Evolutionary conservation across 139 green algal species (phyloP).

Genomic region (Eudorina sp.): DNA sequence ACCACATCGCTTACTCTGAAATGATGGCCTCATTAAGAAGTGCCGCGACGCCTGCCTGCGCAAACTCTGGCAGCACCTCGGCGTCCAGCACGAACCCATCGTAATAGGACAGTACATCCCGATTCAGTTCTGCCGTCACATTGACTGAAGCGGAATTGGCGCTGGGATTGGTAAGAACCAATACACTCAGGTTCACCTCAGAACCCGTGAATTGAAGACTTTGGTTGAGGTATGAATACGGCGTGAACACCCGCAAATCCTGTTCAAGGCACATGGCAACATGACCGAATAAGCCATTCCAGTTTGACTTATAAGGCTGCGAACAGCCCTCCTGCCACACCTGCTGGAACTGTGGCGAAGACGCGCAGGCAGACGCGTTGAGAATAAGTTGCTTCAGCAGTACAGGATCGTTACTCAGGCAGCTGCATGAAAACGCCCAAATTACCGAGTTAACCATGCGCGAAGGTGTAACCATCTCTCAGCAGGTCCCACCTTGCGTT

Average conservation of each 20-base stretch:
- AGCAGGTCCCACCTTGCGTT: neutral
- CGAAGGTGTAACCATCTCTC: neutral
- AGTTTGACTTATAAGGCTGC: no score
- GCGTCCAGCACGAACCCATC: conserved; percentile 8
- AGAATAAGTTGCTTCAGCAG: neutral
- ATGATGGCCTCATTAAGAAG: neutral
- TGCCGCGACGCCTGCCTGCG: neutral
- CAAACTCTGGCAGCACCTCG: conserved; percentile 19
- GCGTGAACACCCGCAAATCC: neutral
- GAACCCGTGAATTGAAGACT: neutral
- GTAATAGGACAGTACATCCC: neutral
- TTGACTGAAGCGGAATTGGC: neutral
- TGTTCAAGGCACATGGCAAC: neutral
- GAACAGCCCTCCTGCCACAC: no score
- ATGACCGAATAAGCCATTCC: neutral
- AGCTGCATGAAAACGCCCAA: neutral
- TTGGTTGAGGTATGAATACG: neutral
- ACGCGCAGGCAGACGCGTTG: neutral
- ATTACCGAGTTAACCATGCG: no score
- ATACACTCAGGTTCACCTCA: neutral
- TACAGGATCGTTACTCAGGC: neutral
- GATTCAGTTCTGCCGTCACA: neutral
- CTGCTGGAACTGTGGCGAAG: conserved; percentile 1
- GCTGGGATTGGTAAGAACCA: neutral
- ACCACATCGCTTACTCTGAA: neutral